Base-by-base conservation (phyloP, 108 stramenopile species). In the Skeletonema costatum region DNA sequence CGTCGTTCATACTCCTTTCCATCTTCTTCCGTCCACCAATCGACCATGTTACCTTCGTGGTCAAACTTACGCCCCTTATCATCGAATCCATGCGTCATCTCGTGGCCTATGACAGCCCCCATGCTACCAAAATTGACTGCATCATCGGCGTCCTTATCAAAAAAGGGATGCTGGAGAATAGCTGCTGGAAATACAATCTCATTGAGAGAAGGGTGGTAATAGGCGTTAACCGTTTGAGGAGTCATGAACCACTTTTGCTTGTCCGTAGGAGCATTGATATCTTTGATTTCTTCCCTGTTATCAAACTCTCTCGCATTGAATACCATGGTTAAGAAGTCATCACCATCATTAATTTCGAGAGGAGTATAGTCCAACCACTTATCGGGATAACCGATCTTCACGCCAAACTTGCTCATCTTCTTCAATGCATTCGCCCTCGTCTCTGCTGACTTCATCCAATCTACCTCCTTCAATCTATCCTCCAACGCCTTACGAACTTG, bases 81-180 rank as follows among this genome's bases (percentile, higher is more conserved):
- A 68, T 96, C 95, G 75, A 93, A 93, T 10, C 91, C 95, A 63
- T 96, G 95, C 14, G 90, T 92, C 90, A 96, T 96, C 80, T 93
- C 95, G 59, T 96, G 95, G 0, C 92, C 95, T 11, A 92, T 86
- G 19, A 96, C 91, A 4, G 92, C 92, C 7, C 90, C 88, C 72
- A 73, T 73, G 10, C 11, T 9, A 16, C 95, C 95, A 80, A 84
- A 96, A 63, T 96, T 93, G 0, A 93, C 88, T 21, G 91, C 92
- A 60, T 88, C 87, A 63, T 92, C 92, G 1, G 91, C 88, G 21
- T 93, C 86, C 36, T 68, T 76, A 60, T 92, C 81, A 67, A 92
- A 96, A 68, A 96, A 92, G 16, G 95, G 95, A 41, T 86, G 90
- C 71, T 96, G 95, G 21, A 96, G 64, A 51, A 96, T 96, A 29